Percentiles rank a stretch among this genome's conserved stretches.
Evolutionary conservation across 169 alveolate genomes (phyloP).

Genomic region (Eimeria brunetti): DNA sequence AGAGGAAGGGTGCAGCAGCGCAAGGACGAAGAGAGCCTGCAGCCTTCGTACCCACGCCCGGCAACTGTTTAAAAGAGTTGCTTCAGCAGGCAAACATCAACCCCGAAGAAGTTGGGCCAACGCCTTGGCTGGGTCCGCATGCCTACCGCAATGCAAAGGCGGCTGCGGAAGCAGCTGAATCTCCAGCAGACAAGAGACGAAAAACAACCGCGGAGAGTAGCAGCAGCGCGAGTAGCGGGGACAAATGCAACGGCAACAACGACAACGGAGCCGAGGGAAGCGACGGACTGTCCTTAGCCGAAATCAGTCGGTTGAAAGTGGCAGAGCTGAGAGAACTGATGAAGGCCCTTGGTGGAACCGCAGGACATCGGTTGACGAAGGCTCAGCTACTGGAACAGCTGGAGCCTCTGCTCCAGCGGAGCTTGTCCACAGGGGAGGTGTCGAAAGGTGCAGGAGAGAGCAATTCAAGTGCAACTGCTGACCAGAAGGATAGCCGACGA

Average conservation of each 20-base stretch:
- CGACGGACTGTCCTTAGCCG: conserved; percentile 33
- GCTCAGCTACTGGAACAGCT: conserved; percentile 59
- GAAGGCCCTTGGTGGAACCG: conserved; percentile 48
- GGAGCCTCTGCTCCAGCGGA: conserved; percentile 39
- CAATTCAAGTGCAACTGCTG: not conserved
- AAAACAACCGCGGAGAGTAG: conserved; percentile 31
- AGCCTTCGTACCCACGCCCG: conserved; percentile 84
- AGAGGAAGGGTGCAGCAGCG: conserved; percentile 52
- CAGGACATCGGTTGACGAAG: conserved; percentile 6
- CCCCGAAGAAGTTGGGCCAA: conserved; percentile 62
- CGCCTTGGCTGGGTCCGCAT: conserved; percentile 77
- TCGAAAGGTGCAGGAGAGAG: not conserved
- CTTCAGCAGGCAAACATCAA: conserved; percentile 82
- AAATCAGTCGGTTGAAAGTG: conserved; percentile 30
- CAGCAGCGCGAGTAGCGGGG: conserved; percentile 43
- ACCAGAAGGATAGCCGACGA: not conserved
- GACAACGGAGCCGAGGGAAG: conserved; percentile 21
- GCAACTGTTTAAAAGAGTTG: conserved; percentile 82
- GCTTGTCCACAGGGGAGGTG: not conserved
- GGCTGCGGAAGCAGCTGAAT: conserved; percentile 13
- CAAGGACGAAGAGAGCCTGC: conserved; percentile 79
- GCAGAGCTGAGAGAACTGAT: conserved; percentile 69
- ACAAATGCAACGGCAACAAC: conserved; percentile 63
- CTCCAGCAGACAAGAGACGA: not conserved
- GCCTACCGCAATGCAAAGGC: conserved; percentile 50